Percentiles rank a stretch among this genome's conserved stretches.
Conservation (phyloP, 2,329 filamentous ascomycete genomes). For the Rutstroemia sp. region DNA sequence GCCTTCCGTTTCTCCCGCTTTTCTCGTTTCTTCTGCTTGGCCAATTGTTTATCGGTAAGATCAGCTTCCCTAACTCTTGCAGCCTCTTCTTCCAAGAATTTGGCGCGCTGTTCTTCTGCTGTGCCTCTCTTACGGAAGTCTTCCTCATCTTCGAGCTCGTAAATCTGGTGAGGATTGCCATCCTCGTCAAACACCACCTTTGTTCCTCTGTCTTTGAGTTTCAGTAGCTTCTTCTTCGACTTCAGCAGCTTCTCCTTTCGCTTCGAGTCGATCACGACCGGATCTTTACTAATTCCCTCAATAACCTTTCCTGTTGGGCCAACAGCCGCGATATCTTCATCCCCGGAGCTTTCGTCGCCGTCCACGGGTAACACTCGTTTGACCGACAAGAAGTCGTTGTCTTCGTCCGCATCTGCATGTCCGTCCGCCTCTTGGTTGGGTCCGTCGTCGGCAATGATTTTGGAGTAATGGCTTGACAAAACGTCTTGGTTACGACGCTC, state of each 20-base stretch:
- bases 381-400: conserved; percentile 79
- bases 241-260: conserved; percentile 90
- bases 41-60: conserved; percentile 72
- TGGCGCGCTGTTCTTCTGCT: conserved; percentile 66
- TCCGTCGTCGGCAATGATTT: conserved; percentile 62
- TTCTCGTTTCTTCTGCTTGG: conserved; percentile 69
- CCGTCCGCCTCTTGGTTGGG: conserved; percentile 36
- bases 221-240: conserved; percentile 89
- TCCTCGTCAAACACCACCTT: conserved; percentile 92
- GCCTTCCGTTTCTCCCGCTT: conserved; percentile 60
- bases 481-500: conserved; percentile 95
- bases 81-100: conserved; percentile 71
- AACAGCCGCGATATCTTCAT: conserved; percentile 35
- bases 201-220: conserved; percentile 78
- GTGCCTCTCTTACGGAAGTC: conserved; percentile 69
- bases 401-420: conserved; percentile 52
- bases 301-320: conserved; percentile 51
- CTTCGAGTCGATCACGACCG: conserved; percentile 85
- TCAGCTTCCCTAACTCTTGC: conserved; percentile 68
- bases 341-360: conserved; percentile 39
- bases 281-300: conserved; percentile 57
- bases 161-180: conserved; percentile 74
- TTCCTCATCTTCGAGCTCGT: conserved; percentile 81
- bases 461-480: conserved; percentile 86
- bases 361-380: conserved; percentile 78